phyloP scores from a whole-genome alignment of 805 yeast genomes.

The Millerago galiae region DNA sequence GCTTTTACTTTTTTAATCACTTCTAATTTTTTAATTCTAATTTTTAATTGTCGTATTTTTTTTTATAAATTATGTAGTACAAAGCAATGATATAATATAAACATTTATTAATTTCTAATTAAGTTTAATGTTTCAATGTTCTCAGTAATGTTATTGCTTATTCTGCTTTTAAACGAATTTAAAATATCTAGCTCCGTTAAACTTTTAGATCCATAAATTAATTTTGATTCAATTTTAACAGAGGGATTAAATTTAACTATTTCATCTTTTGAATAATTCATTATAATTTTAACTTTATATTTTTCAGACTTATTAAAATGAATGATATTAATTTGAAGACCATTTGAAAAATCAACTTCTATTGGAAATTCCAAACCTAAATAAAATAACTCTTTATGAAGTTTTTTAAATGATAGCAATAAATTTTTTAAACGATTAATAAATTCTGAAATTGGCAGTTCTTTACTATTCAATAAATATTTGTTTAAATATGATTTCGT shows the following conservation, averaged over 20 bases:
- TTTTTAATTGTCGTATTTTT: neutral
- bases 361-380: conserved; percentile 14
- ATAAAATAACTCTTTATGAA: conserved; percentile 15
- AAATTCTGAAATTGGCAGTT: conserved; percentile 1
- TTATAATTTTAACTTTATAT: conserved; percentile 13
- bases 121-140: conserved; percentile 1
- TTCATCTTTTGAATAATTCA: conserved; percentile 9
- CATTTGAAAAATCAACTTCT: conserved; percentile 4
- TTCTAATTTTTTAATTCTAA: too few relatives aligned
- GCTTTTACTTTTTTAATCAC: too few relatives aligned
- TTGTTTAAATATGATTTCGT: conserved; percentile 8
- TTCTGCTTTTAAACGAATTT: conserved; percentile 10
- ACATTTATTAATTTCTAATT: conserved; percentile 1
- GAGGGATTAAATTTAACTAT: conserved; percentile 5
- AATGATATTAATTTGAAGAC: conserved; percentile 9
- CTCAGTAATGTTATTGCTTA: neutral
- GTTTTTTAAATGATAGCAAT: neutral
- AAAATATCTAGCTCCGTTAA: conserved; percentile 8
- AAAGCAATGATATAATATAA: neutral
- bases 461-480: neutral
- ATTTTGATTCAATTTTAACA: neutral
- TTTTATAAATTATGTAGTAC: neutral
- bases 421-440: conserved; percentile 7
- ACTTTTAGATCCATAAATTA: conserved; percentile 14
- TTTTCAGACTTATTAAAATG: conserved; percentile 14